Evolutionary conservation across 371 early-diverging fungal species (phyloP), one percentile per base, ranked within the genome.

Genomic region (Funneliformis caledonium): DNA sequence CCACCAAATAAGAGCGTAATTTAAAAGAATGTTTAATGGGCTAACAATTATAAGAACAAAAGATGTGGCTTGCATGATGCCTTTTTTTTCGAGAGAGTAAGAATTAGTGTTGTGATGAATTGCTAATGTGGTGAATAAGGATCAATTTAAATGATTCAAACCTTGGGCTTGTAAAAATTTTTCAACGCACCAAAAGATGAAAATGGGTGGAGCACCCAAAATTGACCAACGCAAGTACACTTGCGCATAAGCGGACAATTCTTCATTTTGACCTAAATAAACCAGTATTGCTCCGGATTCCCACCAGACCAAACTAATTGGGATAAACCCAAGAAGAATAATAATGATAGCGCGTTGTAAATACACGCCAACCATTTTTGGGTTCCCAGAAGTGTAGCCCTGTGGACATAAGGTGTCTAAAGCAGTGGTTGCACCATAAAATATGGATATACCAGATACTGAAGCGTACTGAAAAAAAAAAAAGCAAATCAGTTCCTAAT

Each of bases 391-490:
- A 0, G 96, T 96, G 84, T 88, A 94, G 33, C 95, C 90, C 85
- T 97, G 97, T 33, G 94, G 92, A 81, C 96, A 96, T 67, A 97
- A 87, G 4, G 97, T 96, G 84, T 97, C 97, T 31, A 97, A 87
- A 0, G 95, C 97, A 52, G 95, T 91, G 6, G 94, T 91, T 72
- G 92, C 87, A 48, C 95, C 96, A 47, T 93, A 90, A 10, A 93
- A 91, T 56, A 96, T 85, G 11, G 94, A 93, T 88, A 91, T 93
- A 37, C 96, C 96, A 14, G 95, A 92, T 7, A 97, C 94, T 59
- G 93, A 93, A 31, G 93, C 93, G 82, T 93, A 93, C 94, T 79
- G 42, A 56, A 42, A 26, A 62, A 33, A 52, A 9, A 12, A 5
- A 72, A 14, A 42, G 72, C 16, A n/a, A 8, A 65, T 56, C 56